Conservation (phyloP, 2,329 filamentous ascomycete genomes). For the Hypoxylon sp. region DNA sequence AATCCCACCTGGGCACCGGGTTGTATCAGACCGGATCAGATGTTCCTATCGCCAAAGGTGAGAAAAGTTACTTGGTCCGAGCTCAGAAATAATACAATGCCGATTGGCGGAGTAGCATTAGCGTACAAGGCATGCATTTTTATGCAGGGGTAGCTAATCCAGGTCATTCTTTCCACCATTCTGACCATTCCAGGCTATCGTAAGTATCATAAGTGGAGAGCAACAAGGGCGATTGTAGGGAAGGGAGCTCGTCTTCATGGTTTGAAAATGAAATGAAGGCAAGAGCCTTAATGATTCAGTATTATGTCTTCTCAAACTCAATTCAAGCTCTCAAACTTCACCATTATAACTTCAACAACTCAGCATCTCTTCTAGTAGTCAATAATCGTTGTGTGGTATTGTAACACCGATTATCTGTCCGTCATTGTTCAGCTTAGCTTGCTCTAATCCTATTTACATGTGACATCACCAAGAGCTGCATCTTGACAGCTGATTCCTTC, state of each 20-base stretch:
- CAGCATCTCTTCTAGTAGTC: slow-evolving; percentile 1
- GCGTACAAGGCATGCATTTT: slow-evolving; percentile 22
- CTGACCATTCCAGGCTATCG: neutral
- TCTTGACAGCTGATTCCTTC: slow-evolving; percentile 31
- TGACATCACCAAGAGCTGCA: slow-evolving; percentile 48
- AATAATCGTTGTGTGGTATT: slow-evolving; percentile 6
- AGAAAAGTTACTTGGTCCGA: slow-evolving; percentile 38
- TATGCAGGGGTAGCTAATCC: slow-evolving; percentile 39
- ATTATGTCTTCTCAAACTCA: slow-evolving; percentile 37
- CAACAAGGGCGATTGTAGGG: slow-evolving; percentile 12
- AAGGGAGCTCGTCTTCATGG: slow-evolving; percentile 24
- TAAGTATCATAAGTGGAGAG: slow-evolving; percentile 32
- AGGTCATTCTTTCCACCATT: slow-evolving; percentile 26
- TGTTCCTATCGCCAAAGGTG: slow-evolving; percentile 37
- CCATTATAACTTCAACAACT: slow-evolving; percentile 7
- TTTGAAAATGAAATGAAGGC: slow-evolving; percentile 27
- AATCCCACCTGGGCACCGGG: neutral
- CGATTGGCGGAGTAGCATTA: slow-evolving; percentile 35
- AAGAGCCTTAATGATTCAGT: slow-evolving; percentile 35
- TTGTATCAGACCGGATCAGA: slow-evolving; percentile 27
- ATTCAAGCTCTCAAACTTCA: slow-evolving; percentile 4
- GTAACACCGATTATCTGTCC: slow-evolving; percentile 9
- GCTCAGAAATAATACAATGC: slow-evolving; percentile 28
- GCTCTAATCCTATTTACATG: slow-evolving; percentile 45
- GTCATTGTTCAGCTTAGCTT: slow-evolving; percentile 36